Percentiles rank a stretch among this genome's conserved stretches.
Conservation (phyloP, 2,329 filamentous ascomycete genomes). For the Fusarium avenaceum region DNA sequence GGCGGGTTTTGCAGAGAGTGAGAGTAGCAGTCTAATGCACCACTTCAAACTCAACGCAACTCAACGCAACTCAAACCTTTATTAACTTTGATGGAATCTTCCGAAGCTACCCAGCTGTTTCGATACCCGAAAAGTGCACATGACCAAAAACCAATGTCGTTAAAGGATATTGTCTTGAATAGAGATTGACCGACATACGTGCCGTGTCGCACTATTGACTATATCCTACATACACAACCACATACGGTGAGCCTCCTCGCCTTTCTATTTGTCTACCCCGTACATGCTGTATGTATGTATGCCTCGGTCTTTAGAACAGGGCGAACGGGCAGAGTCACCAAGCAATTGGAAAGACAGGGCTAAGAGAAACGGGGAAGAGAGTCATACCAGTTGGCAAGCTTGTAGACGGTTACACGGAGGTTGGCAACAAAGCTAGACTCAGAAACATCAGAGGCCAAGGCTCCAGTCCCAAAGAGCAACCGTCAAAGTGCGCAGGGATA, state of each 20-base stretch:
- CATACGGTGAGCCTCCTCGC: conserved; percentile 31
- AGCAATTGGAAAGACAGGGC: conserved; percentile 40
- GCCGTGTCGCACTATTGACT: conserved; percentile 25
- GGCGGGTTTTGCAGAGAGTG: conserved; percentile 32
- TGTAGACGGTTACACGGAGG: conserved; percentile 30
- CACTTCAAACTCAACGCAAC: conserved; percentile 19
- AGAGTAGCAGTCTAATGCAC: conserved; percentile 34
- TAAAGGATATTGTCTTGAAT: conserved; percentile 33
- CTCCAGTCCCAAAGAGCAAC: conserved; percentile 18
- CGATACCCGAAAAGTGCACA: conserved; percentile 28
- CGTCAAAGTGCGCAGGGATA: conserved; percentile 34
- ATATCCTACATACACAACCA: conserved; percentile 35
- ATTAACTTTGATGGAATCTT: conserved; percentile 29
- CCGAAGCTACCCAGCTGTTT: conserved; percentile 27
- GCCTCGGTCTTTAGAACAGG: conserved; percentile 31
- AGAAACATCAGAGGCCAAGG: conserved; percentile 30
- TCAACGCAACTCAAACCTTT: conserved; percentile 19
- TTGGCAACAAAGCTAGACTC: conserved; percentile 15
- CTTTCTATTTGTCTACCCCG: neutral
- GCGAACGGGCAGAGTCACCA: conserved; percentile 42
- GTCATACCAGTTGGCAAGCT: conserved; percentile 35
- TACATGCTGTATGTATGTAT: conserved; percentile 11
- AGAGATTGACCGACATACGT: conserved; percentile 44
- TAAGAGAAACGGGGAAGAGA: conserved; percentile 30
- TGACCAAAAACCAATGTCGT: conserved; percentile 37